These are phyloP conservation scores for Neopestalotiopsis sp. DNA, from an alignment of 2,329 filamentous ascomycete genomes.

Conservation along the genomic window DNA sequence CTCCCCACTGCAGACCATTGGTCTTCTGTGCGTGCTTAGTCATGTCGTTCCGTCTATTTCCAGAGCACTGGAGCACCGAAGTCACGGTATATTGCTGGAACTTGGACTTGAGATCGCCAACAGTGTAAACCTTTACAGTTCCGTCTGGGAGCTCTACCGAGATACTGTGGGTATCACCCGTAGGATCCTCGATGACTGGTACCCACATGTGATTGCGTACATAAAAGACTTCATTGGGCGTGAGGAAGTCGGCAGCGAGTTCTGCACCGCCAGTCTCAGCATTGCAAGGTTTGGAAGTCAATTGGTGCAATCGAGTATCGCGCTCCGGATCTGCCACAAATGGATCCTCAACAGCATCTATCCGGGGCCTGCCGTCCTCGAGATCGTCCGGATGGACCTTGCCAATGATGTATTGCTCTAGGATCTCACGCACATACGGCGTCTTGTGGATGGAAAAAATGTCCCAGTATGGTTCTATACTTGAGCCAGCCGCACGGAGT, in stretches of 20 bases:
- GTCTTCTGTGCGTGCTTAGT: constrained; percentile 46
- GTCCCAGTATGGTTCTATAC: constrained; percentile 72
- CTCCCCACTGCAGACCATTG: constrained; percentile 53
- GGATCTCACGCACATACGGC: constrained; percentile 67
- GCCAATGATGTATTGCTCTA: constrained; percentile 69
- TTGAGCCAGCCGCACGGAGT: constrained; percentile 67
- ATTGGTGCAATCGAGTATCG: constrained; percentile 45
- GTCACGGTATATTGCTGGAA: constrained; percentile 50
- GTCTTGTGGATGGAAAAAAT: constrained; percentile 74
- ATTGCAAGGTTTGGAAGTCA: constrained; percentile 53
- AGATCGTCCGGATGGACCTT: constrained; percentile 65
- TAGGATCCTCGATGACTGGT: constrained; percentile 39
- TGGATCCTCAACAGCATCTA: constrained; percentile 64
- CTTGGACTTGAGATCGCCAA: constrained; percentile 48
- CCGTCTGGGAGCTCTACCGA: constrained; percentile 50
- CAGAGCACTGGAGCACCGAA: constrained; percentile 53
- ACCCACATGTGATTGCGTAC: constrained; percentile 57
- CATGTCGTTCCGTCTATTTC: constrained; percentile 53
- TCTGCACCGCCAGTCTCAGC: constrained; percentile 50
- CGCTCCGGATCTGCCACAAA: constrained; percentile 48
- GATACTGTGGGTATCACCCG: constrained; percentile 42
- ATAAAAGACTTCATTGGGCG: constrained; percentile 49
- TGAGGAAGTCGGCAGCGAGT: constrained; percentile 49
- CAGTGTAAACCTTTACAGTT: constrained; percentile 44
- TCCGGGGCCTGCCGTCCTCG: constrained; percentile 58